A percentile compares a stretch with the other conserved stretches of the same genome.
Conservation (phyloP, 306 rosid genomes). For the Dryas drummondii region DNA sequence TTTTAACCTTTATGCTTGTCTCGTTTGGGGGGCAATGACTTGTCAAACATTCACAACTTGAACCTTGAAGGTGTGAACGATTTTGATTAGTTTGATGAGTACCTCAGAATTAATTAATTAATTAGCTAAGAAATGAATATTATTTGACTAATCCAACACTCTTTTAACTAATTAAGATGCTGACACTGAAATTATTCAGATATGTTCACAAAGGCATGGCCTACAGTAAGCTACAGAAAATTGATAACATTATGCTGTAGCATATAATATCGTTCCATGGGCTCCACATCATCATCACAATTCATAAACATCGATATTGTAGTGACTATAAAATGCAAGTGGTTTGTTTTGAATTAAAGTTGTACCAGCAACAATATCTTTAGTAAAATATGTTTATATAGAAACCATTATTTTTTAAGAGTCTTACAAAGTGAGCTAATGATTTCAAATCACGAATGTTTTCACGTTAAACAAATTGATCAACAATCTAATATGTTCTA, state of each 20-base stretch:
- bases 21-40: background rate
- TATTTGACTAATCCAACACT: background rate
- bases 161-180: background rate
- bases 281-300: background rate
- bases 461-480: too few species aligned
- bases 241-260: background rate
- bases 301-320: background rate
- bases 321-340: background rate
- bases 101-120: background rate
- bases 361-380: background rate
- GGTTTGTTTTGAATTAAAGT: background rate
- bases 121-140: background rate
- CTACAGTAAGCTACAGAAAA: too few species aligned
- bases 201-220: background rate
- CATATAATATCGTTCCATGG: background rate
- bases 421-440: background rate
- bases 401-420: background rate
- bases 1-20: too few species aligned
- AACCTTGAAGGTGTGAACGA: background rate
- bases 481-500: too few species aligned
- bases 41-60: background rate
- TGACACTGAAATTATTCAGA: background rate
- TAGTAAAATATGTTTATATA: background rate
- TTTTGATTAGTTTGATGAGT: background rate
- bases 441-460: background rate